Evolutionary conservation across 2,329 filamentous ascomycete genomes (phyloP).

Genomic region (Neurospora sp.): DNA sequence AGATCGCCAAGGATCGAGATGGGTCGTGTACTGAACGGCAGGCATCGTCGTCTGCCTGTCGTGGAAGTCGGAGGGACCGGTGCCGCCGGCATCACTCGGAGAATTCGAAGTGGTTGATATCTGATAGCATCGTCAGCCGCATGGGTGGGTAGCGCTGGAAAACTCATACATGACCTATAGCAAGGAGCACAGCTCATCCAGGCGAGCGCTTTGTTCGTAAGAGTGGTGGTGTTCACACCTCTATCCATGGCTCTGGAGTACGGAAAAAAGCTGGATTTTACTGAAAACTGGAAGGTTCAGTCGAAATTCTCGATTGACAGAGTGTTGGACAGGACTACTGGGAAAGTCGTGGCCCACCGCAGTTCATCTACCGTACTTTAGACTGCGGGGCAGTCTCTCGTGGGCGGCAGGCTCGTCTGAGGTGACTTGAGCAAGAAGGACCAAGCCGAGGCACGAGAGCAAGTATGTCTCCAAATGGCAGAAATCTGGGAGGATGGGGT

Average conservation of each 20-base stretch:
- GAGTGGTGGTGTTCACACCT: background rate
- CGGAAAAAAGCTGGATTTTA: background rate
- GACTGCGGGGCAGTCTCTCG: background rate
- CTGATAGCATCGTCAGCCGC: background rate
- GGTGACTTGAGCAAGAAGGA: background rate
- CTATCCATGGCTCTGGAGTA: background rate
- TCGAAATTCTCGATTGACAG: background rate
- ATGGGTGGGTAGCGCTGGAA: background rate
- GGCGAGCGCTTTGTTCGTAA: background rate
- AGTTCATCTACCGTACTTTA: background rate
- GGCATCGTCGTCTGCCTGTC: background rate
- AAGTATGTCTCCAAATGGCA: too few relatives aligned
- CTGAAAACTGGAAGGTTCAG: background rate
- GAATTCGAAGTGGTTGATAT: background rate
- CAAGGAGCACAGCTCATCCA: background rate
- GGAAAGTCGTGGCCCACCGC: background rate
- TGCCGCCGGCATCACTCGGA: background rate
- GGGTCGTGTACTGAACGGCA: background rate
- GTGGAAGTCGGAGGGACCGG: background rate
- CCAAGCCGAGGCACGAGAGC: background rate
- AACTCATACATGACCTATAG: background rate
- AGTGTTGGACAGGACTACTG: background rate
- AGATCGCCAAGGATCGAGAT: background rate
- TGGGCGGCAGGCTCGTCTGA: background rate
- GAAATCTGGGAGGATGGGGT: background rate